Evolutionary conservation across 1,284 basidiomycete species (phyloP).

Genomic region (Mrakiaceae sp.): DNA sequence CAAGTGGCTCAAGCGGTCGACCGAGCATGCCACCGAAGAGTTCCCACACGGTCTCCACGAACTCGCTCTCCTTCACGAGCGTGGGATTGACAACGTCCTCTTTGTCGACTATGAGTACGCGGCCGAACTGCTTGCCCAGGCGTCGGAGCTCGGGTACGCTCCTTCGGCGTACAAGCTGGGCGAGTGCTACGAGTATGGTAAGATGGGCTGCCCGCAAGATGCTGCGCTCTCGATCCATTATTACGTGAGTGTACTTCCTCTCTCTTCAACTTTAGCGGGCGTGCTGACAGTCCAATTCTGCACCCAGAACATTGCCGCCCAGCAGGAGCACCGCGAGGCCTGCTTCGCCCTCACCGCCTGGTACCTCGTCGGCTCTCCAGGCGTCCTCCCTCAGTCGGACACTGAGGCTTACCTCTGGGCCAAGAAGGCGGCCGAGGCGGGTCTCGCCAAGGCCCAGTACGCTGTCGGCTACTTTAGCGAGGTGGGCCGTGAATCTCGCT

Average conservation of each 20-base stretch:
- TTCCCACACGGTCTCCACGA: slow-evolving; percentile 96
- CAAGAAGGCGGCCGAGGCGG: slow-evolving; percentile 78
- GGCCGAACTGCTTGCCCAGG: slow-evolving; percentile 86
- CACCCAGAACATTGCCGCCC: slow-evolving; percentile 83
- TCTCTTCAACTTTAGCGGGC: no score
- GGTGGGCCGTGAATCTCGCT: slow-evolving; percentile 28
- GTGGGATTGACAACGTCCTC: slow-evolving; percentile 90
- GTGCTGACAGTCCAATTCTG: slow-evolving; percentile 4
- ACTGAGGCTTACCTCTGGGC: slow-evolving; percentile 96
- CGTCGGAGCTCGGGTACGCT: slow-evolving; percentile 89
- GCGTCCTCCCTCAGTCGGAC: slow-evolving; percentile 93
- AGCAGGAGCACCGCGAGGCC: slow-evolving; percentile 91
- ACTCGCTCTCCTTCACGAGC: slow-evolving; percentile 83
- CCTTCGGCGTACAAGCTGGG: slow-evolving; percentile 91
- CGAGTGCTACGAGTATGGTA: slow-evolving; percentile 98
- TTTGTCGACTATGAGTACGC: slow-evolving; percentile 95
- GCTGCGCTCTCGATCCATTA: slow-evolving; percentile 95
- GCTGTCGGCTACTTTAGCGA: slow-evolving; percentile 96
- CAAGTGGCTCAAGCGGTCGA: slow-evolving; percentile 94
- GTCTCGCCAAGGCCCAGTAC: slow-evolving; percentile 86
- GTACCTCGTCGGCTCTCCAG: slow-evolving; percentile 97
- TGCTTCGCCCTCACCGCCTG: slow-evolving; percentile 97
- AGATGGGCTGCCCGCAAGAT: slow-evolving; percentile 97
- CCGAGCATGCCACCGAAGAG: slow-evolving; percentile 86
- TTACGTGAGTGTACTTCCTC: slow-evolving; percentile 54